Evolutionary conservation across 441 rosid genomes (phyloP).

Genomic region (Omphalea diandra): DNA sequence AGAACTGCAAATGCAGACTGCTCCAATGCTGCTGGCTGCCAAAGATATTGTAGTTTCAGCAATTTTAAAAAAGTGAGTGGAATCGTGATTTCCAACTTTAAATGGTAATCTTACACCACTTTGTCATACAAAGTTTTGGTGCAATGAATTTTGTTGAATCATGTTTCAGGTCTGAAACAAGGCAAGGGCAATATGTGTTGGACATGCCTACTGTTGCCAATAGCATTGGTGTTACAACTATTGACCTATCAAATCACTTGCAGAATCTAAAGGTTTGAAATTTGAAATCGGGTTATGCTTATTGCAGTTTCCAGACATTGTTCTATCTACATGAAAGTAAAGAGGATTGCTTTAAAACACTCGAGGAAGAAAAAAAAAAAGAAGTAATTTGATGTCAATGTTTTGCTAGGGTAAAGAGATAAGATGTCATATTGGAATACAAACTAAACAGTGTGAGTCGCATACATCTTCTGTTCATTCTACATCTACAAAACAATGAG

Average conservation of each 20-base stretch:
- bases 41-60: slow-evolving; percentile 61
- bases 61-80: slow-evolving; percentile 66
- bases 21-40: slow-evolving; percentile 66
- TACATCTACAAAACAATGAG: no score
- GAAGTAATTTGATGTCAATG: not conserved
- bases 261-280: slow-evolving; percentile 70
- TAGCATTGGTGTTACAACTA: slow-evolving; percentile 50
- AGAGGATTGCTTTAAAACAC: not conserved
- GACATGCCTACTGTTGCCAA: slow-evolving; percentile 79
- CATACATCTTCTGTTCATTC: no score
- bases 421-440: not conserved
- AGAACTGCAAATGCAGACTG: slow-evolving; percentile 51
- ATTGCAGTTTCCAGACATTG: not conserved
- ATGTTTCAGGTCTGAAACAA: slow-evolving; percentile 66
- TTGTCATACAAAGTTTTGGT: not conserved
- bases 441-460: not conserved
- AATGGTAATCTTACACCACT: not conserved
- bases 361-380: not conserved
- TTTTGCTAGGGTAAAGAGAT: not conserved
- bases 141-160: slow-evolving; percentile 19
- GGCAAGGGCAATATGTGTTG: slow-evolving; percentile 74
- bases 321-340: not conserved
- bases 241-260: slow-evolving; percentile 58
- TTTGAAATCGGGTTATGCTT: not conserved
- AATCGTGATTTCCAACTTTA: slow-evolving; percentile 6